These are phyloP conservation scores for Penicillium coffeae DNA, from an alignment of 495 filamentous ascomycete species.

Conservation along the genomic window DNA sequence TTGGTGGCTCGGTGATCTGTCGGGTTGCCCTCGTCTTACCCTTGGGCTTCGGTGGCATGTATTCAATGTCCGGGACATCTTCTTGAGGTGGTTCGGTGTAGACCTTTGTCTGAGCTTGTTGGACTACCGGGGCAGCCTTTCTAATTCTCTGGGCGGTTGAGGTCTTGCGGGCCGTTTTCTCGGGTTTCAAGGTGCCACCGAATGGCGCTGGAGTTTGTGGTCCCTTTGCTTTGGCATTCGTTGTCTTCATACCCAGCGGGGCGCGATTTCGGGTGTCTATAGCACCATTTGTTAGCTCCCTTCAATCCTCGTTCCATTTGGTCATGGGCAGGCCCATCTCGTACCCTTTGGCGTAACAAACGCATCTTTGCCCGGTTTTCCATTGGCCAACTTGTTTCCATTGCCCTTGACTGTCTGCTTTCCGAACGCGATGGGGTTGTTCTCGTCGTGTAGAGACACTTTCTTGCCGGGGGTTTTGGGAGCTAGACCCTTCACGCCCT, in stretches of 20 bases:
- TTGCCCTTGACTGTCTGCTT: constrained; percentile 63
- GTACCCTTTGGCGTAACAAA: constrained; percentile 84
- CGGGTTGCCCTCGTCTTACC: too few species aligned
- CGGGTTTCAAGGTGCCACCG: constrained; percentile 39
- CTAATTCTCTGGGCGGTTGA: constrained; percentile 51
- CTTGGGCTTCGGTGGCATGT: constrained; percentile 64
- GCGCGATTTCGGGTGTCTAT: constrained; percentile 69
- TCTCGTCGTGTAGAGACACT: constrained; percentile 83
- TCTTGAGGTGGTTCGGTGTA: constrained; percentile 42
- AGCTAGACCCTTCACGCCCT: constrained; percentile 55
- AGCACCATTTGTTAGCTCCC: constrained; percentile 21
- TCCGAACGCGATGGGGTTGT: constrained; percentile 56
- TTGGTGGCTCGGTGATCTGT: too few species aligned
- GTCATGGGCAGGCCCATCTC: neutral
- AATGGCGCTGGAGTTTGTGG: constrained; percentile 59
- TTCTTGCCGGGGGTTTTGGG: constrained; percentile 87
- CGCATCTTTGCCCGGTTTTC: constrained; percentile 59
- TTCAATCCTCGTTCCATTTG: neutral
- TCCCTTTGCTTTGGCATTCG: constrained; percentile 80
- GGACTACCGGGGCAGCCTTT: constrained; percentile 35
- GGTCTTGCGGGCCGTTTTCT: constrained; percentile 45
- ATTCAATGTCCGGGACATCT: constrained; percentile 69
- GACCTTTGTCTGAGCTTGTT: constrained; percentile 31
- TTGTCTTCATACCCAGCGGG: constrained; percentile 87
- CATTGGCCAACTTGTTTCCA: constrained; percentile 63